Conservation (phyloP, 2,329 filamentous ascomycete species). For the Colletotrichum acutatum region DNA sequence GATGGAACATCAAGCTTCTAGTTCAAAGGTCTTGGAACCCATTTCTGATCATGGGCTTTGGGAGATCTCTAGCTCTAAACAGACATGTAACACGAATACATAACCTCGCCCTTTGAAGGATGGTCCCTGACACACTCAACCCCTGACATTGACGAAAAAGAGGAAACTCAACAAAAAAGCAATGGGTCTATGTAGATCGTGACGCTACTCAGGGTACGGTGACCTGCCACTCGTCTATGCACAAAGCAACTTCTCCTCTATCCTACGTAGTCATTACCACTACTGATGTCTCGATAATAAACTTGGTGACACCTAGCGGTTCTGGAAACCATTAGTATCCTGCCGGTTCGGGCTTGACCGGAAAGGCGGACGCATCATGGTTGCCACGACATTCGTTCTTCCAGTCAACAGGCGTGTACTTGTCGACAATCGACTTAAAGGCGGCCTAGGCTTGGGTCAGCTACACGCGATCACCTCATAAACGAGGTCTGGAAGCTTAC, state of each 20-base stretch:
- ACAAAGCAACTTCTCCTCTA: not conserved
- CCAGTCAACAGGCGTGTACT: slow-evolving; percentile 88
- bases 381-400: slow-evolving; percentile 62
- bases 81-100: not conserved
- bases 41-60: too few relatives aligned
- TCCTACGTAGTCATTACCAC: not conserved
- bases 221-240: not conserved
- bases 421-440: slow-evolving; percentile 93
- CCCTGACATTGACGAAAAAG: not conserved
- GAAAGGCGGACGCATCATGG: slow-evolving; percentile 55
- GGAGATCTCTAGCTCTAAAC: not conserved
- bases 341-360: slow-evolving; percentile 61
- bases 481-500: slow-evolving; percentile 55
- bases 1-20: too few relatives aligned
- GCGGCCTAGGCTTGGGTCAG: slow-evolving; percentile 66
- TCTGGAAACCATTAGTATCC: slow-evolving; percentile 50
- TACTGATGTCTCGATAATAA: not conserved
- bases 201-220: not conserved
- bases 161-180: not conserved
- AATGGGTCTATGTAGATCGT: not conserved
- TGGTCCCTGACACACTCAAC: not conserved
- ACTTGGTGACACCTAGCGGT: not conserved
- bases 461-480: not conserved
- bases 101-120: not conserved
- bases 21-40: too few relatives aligned